Evolutionary conservation across 2,329 filamentous ascomycete genomes (phyloP).

Genomic region (Trichoderma afroharzianum): DNA sequence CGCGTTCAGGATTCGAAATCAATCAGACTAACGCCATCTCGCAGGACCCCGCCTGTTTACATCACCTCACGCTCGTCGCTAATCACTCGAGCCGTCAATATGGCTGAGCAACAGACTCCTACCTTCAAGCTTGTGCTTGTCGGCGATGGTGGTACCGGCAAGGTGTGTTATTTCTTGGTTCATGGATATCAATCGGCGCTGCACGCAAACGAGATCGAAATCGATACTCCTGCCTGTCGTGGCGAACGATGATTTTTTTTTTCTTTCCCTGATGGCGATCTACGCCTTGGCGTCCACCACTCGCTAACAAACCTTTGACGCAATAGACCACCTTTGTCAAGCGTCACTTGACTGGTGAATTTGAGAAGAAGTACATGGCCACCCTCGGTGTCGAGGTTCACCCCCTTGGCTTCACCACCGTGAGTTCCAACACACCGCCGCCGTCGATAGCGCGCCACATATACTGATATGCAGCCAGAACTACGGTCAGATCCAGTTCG

Average conservation of each 20-base stretch:
- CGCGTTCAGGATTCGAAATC: neutral
- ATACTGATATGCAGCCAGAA: constrained; percentile 56
- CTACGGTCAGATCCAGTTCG: constrained; percentile 94
- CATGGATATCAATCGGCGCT: constrained; percentile 1
- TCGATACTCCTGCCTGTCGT: constrained; percentile 5
- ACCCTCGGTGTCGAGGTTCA: constrained; percentile 99
- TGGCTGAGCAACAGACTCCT: constrained; percentile 61
- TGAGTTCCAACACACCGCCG: constrained; percentile 52
- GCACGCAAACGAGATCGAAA: constrained; percentile 35
- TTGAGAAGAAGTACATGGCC: constrained; percentile 99
- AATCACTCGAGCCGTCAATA: constrained; percentile 41
- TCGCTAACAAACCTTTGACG: constrained; percentile 8
- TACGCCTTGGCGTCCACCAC: neutral
- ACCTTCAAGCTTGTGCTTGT: constrained; percentile 99
- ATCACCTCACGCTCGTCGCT: constrained; percentile 30
- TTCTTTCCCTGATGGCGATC: neutral
- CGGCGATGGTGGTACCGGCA: constrained; percentile 98
- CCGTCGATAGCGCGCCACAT: constrained; percentile 15
- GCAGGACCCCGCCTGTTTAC: constrained; percentile 48
- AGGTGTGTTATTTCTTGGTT: constrained; percentile 56
- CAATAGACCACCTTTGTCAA: constrained; percentile 98
- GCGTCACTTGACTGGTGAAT: constrained; percentile 99
- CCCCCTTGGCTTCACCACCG: constrained; percentile 94
- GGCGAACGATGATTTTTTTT: constrained; percentile 18
- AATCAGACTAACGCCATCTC: constrained; percentile 32